Evolutionary conservation across 805 yeast genomes (phyloP).

Genomic region (Lipomyces starkeyi): DNA sequence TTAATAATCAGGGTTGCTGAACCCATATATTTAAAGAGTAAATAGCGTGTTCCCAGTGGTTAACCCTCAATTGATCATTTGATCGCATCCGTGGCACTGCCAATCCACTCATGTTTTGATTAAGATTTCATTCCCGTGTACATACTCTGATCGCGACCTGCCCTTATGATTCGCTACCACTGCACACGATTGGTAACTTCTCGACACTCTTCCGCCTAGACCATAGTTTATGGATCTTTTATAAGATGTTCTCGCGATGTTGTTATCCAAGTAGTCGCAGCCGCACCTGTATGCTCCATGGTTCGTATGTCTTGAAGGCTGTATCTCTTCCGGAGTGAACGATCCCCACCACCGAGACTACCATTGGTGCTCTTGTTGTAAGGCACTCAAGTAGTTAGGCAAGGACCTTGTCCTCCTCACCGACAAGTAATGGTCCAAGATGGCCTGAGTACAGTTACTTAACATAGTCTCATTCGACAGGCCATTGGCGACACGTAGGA

Average conservation of each 20-base stretch:
- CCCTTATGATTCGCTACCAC: too few species aligned
- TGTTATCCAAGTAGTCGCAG: background rate
- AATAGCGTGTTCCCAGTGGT: too few species aligned
- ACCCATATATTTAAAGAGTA: too few species aligned
- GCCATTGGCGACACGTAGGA: background rate
- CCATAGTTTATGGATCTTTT: too few species aligned
- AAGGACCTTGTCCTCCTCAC: background rate
- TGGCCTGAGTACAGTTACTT: background rate
- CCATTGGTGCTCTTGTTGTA: background rate
- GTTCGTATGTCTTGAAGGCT: background rate
- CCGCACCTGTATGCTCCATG: background rate
- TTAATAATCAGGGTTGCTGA: too few species aligned
- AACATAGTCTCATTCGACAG: background rate
- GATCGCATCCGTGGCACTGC: too few species aligned
- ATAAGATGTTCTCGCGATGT: background rate
- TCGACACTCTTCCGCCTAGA: too few species aligned
- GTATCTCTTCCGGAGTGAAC: background rate
- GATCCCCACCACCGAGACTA: background rate
- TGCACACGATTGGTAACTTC: too few species aligned
- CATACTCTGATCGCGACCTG: too few species aligned
- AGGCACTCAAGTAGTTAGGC: background rate
- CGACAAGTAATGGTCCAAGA: background rate
- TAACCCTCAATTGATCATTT: too few species aligned
- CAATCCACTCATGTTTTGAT: too few species aligned
- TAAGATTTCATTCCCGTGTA: too few species aligned